A percentile compares a stretch with the other conserved stretches of the same genome.
phyloP scores from a whole-genome alignment of 805 yeast genomes.

The Candida sakaeoensis region DNA sequence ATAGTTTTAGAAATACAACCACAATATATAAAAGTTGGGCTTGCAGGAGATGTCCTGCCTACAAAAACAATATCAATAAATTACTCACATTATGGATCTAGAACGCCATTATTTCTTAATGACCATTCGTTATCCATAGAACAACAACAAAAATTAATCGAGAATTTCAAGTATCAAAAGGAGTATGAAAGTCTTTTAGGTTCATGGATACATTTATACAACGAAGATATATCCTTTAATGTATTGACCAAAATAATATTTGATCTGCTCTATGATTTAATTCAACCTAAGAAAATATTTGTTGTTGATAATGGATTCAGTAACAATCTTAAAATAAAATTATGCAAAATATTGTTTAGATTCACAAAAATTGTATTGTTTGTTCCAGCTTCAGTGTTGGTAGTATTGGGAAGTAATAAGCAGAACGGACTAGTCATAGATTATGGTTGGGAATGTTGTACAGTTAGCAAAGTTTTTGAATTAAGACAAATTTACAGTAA shows the following conservation, averaged over 20 bases:
- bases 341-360: conserved; percentile 20
- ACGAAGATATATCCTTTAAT: conserved; percentile 5
- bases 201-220: conserved; percentile 8
- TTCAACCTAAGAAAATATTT: conserved; percentile 18
- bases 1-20: conserved; percentile 16
- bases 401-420: conserved; percentile 18
- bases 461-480: conserved; percentile 20
- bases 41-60: conserved; percentile 22
- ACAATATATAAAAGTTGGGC: conserved; percentile 19
- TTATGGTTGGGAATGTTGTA: conserved; percentile 24
- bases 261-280: conserved; percentile 12
- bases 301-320: conserved; percentile 18
- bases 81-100: not conserved
- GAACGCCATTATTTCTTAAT: conserved; percentile 17
- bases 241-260: conserved; percentile 12
- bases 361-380: conserved; percentile 22
- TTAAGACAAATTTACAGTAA: conserved; percentile 17
- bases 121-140: conserved; percentile 18
- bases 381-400: conserved; percentile 17
- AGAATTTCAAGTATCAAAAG: conserved; percentile 1
- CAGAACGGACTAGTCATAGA: conserved; percentile 27
- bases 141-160: conserved; percentile 11
- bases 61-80: conserved; percentile 10
- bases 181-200: conserved; percentile 7
- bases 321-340: conserved; percentile 11